These are phyloP conservation scores for Orbilia blumenaviensis DNA, from an alignment of 2,329 filamentous ascomycete species.

Conservation along the genomic window DNA sequence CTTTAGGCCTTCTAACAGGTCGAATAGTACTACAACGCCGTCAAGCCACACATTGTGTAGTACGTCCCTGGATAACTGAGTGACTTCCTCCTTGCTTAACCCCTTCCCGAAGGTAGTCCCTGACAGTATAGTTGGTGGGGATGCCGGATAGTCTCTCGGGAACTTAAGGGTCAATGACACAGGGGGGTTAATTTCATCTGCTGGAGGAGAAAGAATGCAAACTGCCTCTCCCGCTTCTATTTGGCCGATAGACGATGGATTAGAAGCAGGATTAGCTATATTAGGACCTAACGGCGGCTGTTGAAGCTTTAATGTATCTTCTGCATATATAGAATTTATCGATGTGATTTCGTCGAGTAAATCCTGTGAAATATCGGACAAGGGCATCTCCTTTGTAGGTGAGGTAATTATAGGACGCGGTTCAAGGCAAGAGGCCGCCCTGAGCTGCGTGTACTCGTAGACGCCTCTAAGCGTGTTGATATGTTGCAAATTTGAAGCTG, in stretches of 20 bases:
- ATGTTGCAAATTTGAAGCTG: conserved; percentile 39
- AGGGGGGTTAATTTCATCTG: conserved; percentile 67
- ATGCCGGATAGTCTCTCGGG: conserved; percentile 76
- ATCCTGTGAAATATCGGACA: conserved; percentile 57
- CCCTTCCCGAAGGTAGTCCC: conserved; percentile 79
- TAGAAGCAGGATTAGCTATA: background rate
- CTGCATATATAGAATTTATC: conserved; percentile 80
- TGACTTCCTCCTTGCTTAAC: conserved; percentile 71
- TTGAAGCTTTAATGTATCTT: conserved; percentile 59
- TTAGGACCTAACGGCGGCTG: conserved; percentile 56
- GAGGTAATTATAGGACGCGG: background rate
- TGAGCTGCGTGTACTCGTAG: conserved; percentile 15
- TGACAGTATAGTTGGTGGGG: conserved; percentile 76
- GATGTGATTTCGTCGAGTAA: conserved; percentile 79
- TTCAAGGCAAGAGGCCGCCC: background rate
- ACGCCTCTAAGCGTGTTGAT: conserved; percentile 22
- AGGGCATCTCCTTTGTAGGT: conserved; percentile 6
- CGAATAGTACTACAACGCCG: conserved; percentile 86
- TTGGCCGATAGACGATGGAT: background rate
- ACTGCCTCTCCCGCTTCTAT: conserved; percentile 58
- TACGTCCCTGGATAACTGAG: conserved; percentile 74
- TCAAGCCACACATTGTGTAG: conserved; percentile 74
- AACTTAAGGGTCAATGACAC: conserved; percentile 72
- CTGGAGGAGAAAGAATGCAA: conserved; percentile 74
- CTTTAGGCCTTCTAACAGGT: conserved; percentile 80